Base-by-base conservation (phyloP, 2,329 filamentous ascomycete genomes). In the Microsporum audouinii region DNA sequence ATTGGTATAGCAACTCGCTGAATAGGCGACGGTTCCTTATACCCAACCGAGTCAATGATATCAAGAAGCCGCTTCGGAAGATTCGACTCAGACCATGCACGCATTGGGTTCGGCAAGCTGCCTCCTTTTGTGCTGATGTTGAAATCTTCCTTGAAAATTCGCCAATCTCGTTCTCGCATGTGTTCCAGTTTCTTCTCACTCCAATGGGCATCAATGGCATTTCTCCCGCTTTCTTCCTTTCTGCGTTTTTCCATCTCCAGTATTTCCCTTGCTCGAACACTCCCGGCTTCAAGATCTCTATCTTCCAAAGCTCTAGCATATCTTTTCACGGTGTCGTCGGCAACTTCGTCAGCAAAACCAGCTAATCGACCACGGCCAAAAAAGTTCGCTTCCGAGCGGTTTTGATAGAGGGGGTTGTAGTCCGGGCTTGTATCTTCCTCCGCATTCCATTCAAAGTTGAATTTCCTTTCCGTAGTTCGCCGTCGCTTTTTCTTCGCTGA, bases 61-160 rank as follows among this genome's bases (percentile, higher is more conserved):
- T 91, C 84, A 63, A 97, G 81, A 58, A 99, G 76, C 1, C 84
- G 82, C 63, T 83, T 81, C 2, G 94, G 91, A 43, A 99, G 79
- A 4, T 81, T 81, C 2, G 91, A 95, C 74, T 99, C 94, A 55
- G 82, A 72, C 94, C 94, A 99, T 67, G 81, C 90, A 57, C 94
- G 90, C 91, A 99, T 97, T 0, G 94, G 94, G 69, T 97, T 92
- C 0, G 94, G 94, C 61, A 97, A 90, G 31, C 82, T 82, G 49
- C 92, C 92, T 62, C 94, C 94, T 74, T 96, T 97, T 6, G 91
- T 96, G 45, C 87, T 82, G 71, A 99, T 99, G 68, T 94, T 95
- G 77, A 96, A 97, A 75, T 99, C 91, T 74, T 97, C 94, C 76
- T 97, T 99, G 84, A 99, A 96, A 68, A 99, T 97, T 71, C 94